Percentiles rank a stretch among this genome's conserved stretches.
These are phyloP conservation scores for Phyllosticta citribraziliensis DNA, from an alignment of 2,329 filamentous ascomycete genomes.

Conservation along the genomic window DNA sequence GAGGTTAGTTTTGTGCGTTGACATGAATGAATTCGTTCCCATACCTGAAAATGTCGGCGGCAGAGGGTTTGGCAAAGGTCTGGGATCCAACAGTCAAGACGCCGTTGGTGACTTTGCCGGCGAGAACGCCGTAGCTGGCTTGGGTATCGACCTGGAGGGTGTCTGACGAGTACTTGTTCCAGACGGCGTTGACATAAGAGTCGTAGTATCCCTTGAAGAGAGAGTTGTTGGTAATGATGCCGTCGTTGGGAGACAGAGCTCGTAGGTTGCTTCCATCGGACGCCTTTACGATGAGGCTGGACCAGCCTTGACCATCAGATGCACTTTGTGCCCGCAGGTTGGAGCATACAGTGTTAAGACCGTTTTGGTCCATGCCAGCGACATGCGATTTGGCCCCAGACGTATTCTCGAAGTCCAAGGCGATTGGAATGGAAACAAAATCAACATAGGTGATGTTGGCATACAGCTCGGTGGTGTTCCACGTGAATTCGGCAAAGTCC, in stretches of 20 bases:
- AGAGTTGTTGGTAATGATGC: constrained; percentile 34
- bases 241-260: constrained; percentile 36
- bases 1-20: neutral
- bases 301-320: constrained; percentile 50
- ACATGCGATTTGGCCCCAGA: constrained; percentile 35
- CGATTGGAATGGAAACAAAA: constrained; percentile 50
- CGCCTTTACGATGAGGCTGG: constrained; percentile 43
- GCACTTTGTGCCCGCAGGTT: constrained; percentile 46
- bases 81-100: constrained; percentile 33
- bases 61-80: constrained; percentile 12
- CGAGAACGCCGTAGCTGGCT: constrained; percentile 44
- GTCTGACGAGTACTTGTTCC: constrained; percentile 35
- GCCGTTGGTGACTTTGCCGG: constrained; percentile 36
- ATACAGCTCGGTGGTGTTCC: constrained; percentile 38
- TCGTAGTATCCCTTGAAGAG: constrained; percentile 45
- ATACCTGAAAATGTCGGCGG: constrained; percentile 55
- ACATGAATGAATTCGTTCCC: neutral
- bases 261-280: constrained; percentile 29
- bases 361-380: constrained; percentile 49
- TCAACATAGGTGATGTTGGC: constrained; percentile 62
- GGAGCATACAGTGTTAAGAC: constrained; percentile 46
- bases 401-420: constrained; percentile 33
- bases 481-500: constrained; percentile 40
- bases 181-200: constrained; percentile 43
- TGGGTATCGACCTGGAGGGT: constrained; percentile 56